Conservation (phyloP, 441 rosid genomes). For the Euphorbia celastroides region DNA sequence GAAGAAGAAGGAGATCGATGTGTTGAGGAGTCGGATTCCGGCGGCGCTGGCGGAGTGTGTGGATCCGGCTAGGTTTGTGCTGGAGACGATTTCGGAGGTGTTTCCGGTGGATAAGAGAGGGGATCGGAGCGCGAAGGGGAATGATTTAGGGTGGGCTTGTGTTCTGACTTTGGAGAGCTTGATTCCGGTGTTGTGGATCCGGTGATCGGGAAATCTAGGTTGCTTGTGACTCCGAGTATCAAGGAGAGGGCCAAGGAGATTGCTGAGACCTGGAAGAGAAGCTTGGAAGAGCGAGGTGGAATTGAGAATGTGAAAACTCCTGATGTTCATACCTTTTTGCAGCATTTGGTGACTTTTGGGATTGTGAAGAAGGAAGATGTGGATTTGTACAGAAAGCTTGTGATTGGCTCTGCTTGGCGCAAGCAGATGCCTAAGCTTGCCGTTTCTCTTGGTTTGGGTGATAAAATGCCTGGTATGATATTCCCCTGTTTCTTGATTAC, state of each 20-base stretch:
- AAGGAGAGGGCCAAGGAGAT: constrained; percentile 68
- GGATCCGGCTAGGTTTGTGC: constrained; percentile 83
- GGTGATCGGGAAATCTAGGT: constrained; percentile 67
- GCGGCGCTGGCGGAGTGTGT: constrained; percentile 64
- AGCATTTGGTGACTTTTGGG: constrained; percentile 92
- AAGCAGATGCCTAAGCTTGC: constrained; percentile 99
- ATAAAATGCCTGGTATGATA: constrained; percentile 83
- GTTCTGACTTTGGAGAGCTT: constrained; percentile 80
- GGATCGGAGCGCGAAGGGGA: constrained; percentile 33
- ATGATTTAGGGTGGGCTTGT: constrained; percentile 95
- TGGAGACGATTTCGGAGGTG: constrained; percentile 87
- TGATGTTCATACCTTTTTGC: constrained; percentile 94
- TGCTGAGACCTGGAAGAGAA: constrained; percentile 88
- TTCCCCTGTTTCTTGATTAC: background rate
- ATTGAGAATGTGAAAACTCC: constrained; percentile 93
- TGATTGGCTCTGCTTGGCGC: constrained; percentile 89
- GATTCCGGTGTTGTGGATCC: constrained; percentile 90
- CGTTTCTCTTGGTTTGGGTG: constrained; percentile 86
- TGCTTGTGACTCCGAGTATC: constrained; percentile 68
- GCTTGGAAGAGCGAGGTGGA: constrained; percentile 86
- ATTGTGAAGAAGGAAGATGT: constrained; percentile 79
- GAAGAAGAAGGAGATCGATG: constrained; percentile 78
- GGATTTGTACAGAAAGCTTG: constrained; percentile 76
- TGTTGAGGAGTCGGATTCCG: constrained; percentile 60
- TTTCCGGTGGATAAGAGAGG: constrained; percentile 82